phyloP scores from a whole-genome alignment of 192 early-diverging fungal species.

The Backusella luteola region DNA sequence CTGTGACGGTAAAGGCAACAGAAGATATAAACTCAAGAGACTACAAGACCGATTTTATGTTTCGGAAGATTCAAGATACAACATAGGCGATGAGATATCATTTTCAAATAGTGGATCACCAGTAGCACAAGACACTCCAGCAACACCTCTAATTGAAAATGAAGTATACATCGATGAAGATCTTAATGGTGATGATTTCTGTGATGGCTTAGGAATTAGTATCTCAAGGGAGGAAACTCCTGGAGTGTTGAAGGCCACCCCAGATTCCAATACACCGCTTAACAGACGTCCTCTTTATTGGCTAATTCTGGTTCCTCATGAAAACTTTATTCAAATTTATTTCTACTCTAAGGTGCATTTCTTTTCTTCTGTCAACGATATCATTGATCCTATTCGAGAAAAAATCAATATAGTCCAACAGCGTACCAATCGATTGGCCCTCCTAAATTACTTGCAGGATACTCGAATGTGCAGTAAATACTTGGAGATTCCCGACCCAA shows the following conservation, averaged over 20 bases:
- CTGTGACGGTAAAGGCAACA: not conserved
- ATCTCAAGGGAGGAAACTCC: not conserved
- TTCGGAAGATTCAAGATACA: constrained; percentile 18
- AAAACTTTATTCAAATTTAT: constrained; percentile 53
- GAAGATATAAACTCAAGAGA: constrained; percentile 6
- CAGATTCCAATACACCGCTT: not conserved
- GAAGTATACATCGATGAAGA: not conserved
- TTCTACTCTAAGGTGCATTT: constrained; percentile 65
- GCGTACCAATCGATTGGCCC: constrained; percentile 59
- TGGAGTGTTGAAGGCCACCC: too few relatives aligned
- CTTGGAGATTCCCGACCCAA: constrained; percentile 40
- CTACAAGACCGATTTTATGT: constrained; percentile 23
- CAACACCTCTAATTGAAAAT: not conserved
- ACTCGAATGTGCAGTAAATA: constrained; percentile 61
- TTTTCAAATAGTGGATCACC: constrained; percentile 8
- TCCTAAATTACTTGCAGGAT: constrained; percentile 61
- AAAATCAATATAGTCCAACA: constrained; percentile 53
- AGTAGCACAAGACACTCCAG: not conserved
- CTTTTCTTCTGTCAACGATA: constrained; percentile 40
- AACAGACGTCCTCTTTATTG: constrained; percentile 47
- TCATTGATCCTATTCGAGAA: constrained; percentile 49
- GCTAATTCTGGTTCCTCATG: constrained; percentile 57
- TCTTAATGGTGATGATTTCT: constrained; percentile 5
- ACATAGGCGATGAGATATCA: constrained; percentile 3
- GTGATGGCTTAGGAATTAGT: constrained; percentile 32